These are phyloP conservation scores for Trichoderma sp. DNA, from an alignment of 2,329 filamentous ascomycete genomes.

Conservation along the genomic window DNA sequence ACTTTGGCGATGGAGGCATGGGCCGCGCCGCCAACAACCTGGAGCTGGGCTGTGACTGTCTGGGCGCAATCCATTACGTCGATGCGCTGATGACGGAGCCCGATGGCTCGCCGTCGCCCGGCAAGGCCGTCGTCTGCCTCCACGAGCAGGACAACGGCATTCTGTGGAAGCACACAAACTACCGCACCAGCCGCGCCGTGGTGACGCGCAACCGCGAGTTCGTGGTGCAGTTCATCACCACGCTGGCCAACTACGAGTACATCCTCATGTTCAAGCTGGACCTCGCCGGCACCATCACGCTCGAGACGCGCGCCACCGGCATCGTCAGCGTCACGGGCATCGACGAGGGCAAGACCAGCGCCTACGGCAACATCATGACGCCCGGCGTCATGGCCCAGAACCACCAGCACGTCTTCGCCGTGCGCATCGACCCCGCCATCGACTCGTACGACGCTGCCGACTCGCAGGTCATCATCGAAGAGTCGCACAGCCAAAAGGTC, in stretches of 20 bases:
- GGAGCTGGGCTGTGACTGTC: slow-evolving; percentile 67
- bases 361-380: slow-evolving; percentile 63
- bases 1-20: slow-evolving; percentile 69
- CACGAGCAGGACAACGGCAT: slow-evolving; percentile 74
- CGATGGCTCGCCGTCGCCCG: slow-evolving; percentile 53
- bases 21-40: slow-evolving; percentile 70
- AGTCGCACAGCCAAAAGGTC: slow-evolving; percentile 41
- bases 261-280: slow-evolving; percentile 58
- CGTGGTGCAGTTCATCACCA: slow-evolving; percentile 69
- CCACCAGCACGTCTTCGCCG: slow-evolving; percentile 69
- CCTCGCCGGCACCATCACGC: slow-evolving; percentile 60
- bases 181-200: slow-evolving; percentile 61
- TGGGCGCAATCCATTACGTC: slow-evolving; percentile 67
- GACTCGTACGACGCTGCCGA: slow-evolving; percentile 49
- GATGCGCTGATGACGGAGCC: slow-evolving; percentile 56
- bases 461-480: slow-evolving; percentile 52
- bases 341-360: slow-evolving; percentile 52
- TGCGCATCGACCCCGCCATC: slow-evolving; percentile 66
- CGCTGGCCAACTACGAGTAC: slow-evolving; percentile 71
- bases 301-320: slow-evolving; percentile 67
- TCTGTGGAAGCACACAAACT: slow-evolving; percentile 72
- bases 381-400: slow-evolving; percentile 67
- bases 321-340: slow-evolving; percentile 64
- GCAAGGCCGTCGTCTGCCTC: slow-evolving; percentile 64
- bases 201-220: slow-evolving; percentile 63